A percentile compares a stretch with the other conserved stretches of the same genome.
Evolutionary conservation across 306 rosid species (phyloP).

Genomic region (Sesbania bispinosa): DNA sequence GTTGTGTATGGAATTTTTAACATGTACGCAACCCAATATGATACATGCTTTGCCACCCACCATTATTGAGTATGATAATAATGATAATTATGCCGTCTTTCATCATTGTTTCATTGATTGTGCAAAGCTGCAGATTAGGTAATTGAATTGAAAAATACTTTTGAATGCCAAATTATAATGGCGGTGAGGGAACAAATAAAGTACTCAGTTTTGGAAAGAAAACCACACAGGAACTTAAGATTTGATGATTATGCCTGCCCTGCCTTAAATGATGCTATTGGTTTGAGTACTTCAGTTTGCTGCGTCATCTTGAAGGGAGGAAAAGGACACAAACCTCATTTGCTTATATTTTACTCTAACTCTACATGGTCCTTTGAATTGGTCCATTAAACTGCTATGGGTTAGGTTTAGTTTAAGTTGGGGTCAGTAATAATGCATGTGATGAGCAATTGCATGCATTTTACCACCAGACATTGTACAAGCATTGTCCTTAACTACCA

Average conservation of each 20-base stretch:
- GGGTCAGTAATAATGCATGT: not conserved
- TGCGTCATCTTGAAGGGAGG: conserved; percentile 13
- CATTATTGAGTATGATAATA: not conserved
- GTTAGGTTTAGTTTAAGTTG: not conserved
- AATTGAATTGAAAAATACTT: not conserved
- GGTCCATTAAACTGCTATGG: not conserved
- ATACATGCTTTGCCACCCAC: not conserved
- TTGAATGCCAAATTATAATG: not conserved
- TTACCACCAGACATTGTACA: not conserved
- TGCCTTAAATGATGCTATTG: not conserved
- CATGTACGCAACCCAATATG: not conserved
- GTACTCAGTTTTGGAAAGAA: not conserved
- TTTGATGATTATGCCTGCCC: not conserved
- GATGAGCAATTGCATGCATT: not conserved
- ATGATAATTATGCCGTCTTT: not conserved
- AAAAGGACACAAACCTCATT: not conserved
- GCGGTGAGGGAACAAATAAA: not conserved
- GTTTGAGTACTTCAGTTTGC: not conserved
- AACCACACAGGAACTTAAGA: not conserved
- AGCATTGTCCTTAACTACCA: not conserved
- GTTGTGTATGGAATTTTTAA: too few relatives aligned
- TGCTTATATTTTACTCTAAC: conserved; percentile 4
- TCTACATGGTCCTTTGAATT: not conserved
- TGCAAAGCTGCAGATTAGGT: not conserved
- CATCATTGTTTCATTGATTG: not conserved